Conservation (phyloP, 805 yeast genomes). For the Teunomyces gatunensis region DNA sequence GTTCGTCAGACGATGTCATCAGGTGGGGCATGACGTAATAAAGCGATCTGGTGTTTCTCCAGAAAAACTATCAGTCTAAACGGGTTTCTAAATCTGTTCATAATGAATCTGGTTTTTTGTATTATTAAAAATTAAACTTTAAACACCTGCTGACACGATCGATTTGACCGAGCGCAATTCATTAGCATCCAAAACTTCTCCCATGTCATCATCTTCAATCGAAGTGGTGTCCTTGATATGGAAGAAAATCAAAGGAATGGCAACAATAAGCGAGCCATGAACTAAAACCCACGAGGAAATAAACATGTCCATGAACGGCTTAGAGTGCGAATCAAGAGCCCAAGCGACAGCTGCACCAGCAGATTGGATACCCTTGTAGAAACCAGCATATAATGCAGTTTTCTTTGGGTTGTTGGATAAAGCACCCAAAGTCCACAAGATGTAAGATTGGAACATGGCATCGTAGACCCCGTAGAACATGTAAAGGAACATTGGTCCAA, state of each 20-base stretch:
- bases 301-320: constrained; percentile 41
- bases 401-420: constrained; percentile 56
- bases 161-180: constrained; percentile 10
- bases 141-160: neutral
- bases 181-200: constrained; percentile 4
- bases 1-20: neutral
- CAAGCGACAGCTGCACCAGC: constrained; percentile 64
- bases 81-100: neutral
- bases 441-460: constrained; percentile 57
- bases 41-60: no score
- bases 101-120: neutral
- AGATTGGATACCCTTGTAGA: constrained; percentile 61
- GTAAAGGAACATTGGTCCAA: constrained; percentile 62
- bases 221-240: constrained; percentile 45
- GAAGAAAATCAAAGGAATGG: constrained; percentile 46
- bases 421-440: constrained; percentile 59
- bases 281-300: constrained; percentile 48
- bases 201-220: constrained; percentile 27
- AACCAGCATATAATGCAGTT: constrained; percentile 56
- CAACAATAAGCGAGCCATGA: constrained; percentile 48
- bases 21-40: neutral
- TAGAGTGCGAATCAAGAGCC: constrained; percentile 48
- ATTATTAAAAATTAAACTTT: neutral
- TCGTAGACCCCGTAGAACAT: constrained; percentile 61
- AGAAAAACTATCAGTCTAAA: neutral